Base-by-base conservation (phyloP, 2,329 filamentous ascomycete species). In the Fusarium aywerte region DNA sequence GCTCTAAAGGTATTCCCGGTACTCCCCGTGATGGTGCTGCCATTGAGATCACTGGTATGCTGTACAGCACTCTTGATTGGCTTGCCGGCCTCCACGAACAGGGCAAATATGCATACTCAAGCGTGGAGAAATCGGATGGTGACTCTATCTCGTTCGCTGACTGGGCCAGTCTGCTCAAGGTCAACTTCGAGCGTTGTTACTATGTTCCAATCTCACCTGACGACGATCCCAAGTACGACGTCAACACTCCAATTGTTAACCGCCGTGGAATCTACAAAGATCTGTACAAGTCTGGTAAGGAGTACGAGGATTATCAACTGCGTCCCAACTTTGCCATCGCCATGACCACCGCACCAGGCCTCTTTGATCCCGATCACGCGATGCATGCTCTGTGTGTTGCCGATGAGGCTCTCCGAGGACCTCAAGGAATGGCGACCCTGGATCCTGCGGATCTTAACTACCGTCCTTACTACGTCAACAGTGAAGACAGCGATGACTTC, bases 191-290 rank as follows among this genome's bases (percentile, higher is more conserved):
- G 80, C 88, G 89, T 55, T 94, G 92, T 79, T 99, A 96, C 83
- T 98, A 92, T 74, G 84, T 99, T 29, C 96, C 96, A 0, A 72
- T 85, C 15, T 84, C 90, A 33, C 74, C 89, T 1, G 83, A 85
- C 0, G 90, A 97, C 2, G 95, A 97, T 77, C 75, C 76, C 49
- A 81, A 90, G 49, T 93, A 97, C 80, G 92, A 96, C 67, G 85
- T 99, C 72, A 93, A 97, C 78, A 73, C 92, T 1, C 81, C 80
- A 15, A 84, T 97, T 45, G 81, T 98, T 81, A 96, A 97, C 80
- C 92, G 96, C 48, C 89, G 94, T 21, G 96, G 96, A 63, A 96
- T 99, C 75, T 99, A 99, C 87, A 99, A 99, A 81, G 96, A 99
- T 77, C 82, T 98, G 18, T 97, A 97, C 85, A 89, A 87, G 69